Percentiles rank a stretch among this genome's conserved stretches.
These are phyloP conservation scores for Phoma sp. DNA, from an alignment of 2,329 filamentous ascomycete genomes.

Conservation along the genomic window DNA sequence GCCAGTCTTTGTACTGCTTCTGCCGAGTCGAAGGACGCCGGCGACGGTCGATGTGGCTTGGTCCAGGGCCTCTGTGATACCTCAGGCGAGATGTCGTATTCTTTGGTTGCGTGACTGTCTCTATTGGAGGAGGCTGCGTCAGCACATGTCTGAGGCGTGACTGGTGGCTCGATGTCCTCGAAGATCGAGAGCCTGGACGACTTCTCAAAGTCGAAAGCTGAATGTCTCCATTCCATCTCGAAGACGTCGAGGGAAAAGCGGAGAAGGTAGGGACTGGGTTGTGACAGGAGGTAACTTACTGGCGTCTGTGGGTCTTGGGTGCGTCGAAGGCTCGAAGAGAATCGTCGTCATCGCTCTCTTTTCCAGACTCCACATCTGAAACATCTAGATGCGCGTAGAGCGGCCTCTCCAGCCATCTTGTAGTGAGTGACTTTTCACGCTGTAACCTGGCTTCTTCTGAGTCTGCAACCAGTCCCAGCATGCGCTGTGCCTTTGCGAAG, in stretches of 20 bases:
- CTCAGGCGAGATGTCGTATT: constrained; percentile 17
- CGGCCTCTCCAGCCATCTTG: constrained; percentile 37
- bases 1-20: constrained; percentile 18
- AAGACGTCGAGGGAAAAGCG: constrained; percentile 16
- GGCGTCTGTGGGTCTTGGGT: constrained; percentile 18
- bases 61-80: constrained; percentile 26
- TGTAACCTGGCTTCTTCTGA: constrained; percentile 29
- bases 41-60: constrained; percentile 23
- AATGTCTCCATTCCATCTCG: constrained; percentile 19
- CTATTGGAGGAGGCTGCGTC: constrained; percentile 9
- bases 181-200: constrained; percentile 12
- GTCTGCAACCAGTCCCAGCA: constrained; percentile 33
- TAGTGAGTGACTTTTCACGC: constrained; percentile 34
- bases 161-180: constrained; percentile 6
- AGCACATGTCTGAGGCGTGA: constrained; percentile 11
- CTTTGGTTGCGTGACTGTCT: constrained; percentile 15
- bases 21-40: constrained; percentile 25
- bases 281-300: constrained; percentile 14
- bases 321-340: constrained; percentile 12
- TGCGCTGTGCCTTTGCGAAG: constrained; percentile 35
- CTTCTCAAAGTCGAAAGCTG: constrained; percentile 16
- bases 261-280: constrained; percentile 15
- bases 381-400: constrained; percentile 30
- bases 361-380: constrained; percentile 22
- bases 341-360: constrained; percentile 17